A percentile compares a stretch with the other conserved stretches of the same genome.
Conservation (phyloP, 176 grass and related monocot genomes). For the Bolboschoenus planiculmis region DNA sequence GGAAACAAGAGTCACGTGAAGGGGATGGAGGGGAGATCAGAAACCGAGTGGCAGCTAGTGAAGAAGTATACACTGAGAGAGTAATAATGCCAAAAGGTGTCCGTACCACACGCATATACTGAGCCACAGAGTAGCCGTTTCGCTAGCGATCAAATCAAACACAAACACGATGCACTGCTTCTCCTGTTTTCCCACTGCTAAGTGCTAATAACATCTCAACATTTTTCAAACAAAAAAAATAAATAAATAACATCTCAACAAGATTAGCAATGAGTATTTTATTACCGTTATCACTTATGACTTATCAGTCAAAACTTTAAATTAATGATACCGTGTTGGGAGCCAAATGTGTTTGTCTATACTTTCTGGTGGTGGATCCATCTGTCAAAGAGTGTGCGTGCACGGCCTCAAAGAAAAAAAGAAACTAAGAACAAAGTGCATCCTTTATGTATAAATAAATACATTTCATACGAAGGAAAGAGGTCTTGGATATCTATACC, state of each 20-base stretch:
- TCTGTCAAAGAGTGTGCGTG: conserved; percentile 4
- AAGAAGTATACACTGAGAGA: background rate
- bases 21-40: background rate
- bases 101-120: conserved; percentile 3
- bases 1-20: conserved; percentile 21
- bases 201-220: no score
- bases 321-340: background rate
- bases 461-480: background rate
- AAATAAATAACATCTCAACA: no score
- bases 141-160: background rate
- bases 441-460: background rate
- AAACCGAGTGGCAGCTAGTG: background rate
- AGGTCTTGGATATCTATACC: background rate
- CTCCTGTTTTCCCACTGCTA: background rate
- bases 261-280: background rate
- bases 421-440: background rate
- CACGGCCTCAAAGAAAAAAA: background rate
- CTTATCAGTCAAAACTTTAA: background rate
- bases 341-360: background rate
- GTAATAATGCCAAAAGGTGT: background rate
- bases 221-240: background rate
- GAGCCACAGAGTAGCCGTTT: conserved; percentile 5
- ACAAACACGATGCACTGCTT: background rate
- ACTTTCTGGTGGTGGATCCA: background rate
- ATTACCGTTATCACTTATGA: background rate